phyloP scores from a whole-genome alignment of 495 filamentous ascomycete species.

The Aspergillus carlsbadensis region DNA sequence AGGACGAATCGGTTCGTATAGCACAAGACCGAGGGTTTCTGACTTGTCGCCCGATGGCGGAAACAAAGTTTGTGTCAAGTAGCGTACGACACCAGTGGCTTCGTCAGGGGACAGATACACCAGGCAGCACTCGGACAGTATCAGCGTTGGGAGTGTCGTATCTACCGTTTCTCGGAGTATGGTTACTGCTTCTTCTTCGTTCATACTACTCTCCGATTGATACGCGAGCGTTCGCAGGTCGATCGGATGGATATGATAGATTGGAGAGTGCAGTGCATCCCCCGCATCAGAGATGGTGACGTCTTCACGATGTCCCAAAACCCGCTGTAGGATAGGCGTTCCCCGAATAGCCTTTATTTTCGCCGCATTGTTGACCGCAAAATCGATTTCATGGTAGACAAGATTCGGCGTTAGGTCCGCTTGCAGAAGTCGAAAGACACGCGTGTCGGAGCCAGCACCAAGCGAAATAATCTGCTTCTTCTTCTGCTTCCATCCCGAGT shows the following conservation, averaged over 20 bases:
- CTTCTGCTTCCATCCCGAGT: constrained; percentile 15
- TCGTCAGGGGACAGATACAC: constrained; percentile 71
- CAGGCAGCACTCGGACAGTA: constrained; percentile 93
- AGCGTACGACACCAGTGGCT: constrained; percentile 62
- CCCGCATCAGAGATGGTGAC: constrained; percentile 37
- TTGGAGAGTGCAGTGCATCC: constrained; percentile 42
- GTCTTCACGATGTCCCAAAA: constrained; percentile 18
- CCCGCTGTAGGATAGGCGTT: constrained; percentile 34
- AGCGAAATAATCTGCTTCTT: constrained; percentile 87
- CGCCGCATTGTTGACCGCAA: constrained; percentile 65
- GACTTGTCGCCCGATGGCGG: constrained; percentile 7
- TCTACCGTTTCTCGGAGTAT: constrained; percentile 41
- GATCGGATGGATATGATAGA: constrained; percentile 75
- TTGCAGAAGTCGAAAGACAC: constrained; percentile 67
- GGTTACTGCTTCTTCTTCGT: background rate
- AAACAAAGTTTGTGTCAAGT: constrained; percentile 59
- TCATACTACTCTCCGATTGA: background rate
- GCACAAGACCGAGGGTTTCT: constrained; percentile 56
- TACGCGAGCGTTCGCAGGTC: constrained; percentile 67
- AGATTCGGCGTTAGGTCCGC: constrained; percentile 41
- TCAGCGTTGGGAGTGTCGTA: constrained; percentile 65
- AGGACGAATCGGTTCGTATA: constrained; percentile 89
- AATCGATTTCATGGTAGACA: constrained; percentile 92
- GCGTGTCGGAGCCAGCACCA: constrained; percentile 91
- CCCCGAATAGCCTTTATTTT: constrained; percentile 59